Percentiles rank a stretch among this genome's conserved stretches.
Conservation (phyloP, 1,284 basidiomycete species). For the Malassezia brasiliensis region DNA sequence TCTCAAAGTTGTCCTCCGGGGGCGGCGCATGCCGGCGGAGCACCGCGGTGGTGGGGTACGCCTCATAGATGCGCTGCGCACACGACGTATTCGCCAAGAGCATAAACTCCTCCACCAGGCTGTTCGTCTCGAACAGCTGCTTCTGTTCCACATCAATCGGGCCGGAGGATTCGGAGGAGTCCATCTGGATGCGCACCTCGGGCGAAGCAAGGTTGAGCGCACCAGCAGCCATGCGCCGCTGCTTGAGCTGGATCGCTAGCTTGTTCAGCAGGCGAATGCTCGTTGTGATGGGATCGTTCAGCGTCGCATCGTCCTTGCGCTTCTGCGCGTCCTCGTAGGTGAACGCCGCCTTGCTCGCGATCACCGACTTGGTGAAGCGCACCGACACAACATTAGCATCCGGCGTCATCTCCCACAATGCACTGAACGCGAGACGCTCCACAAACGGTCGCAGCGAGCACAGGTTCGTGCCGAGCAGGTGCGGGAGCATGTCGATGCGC, state of each 20-base stretch:
- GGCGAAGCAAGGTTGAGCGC: constrained; percentile 94
- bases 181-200: constrained; percentile 88
- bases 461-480: constrained; percentile 85
- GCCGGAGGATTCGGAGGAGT: constrained; percentile 80
- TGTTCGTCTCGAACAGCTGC: constrained; percentile 83
- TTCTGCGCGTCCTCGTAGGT: constrained; percentile 94
- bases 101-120: constrained; percentile 98
- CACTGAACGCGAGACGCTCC: constrained; percentile 88
- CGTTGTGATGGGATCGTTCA: constrained; percentile 72
- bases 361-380: constrained; percentile 89
- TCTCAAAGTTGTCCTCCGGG: constrained; percentile 88
- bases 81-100: constrained; percentile 92
- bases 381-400: constrained; percentile 76
- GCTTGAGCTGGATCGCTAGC: constrained; percentile 76
- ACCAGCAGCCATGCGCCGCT: constrained; percentile 78
- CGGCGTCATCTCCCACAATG: constrained; percentile 69
- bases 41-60: constrained; percentile 90
- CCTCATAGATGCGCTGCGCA: constrained; percentile 80
- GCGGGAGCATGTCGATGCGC: constrained; percentile 95
- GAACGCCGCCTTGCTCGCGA: constrained; percentile 90
- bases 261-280: constrained; percentile 81
- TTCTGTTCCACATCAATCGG: constrained; percentile 98
- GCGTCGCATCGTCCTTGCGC: constrained; percentile 74
- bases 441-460: constrained; percentile 89
- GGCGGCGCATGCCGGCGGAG: constrained; percentile 87